Evolutionary conservation across 1,284 basidiomycete genomes (phyloP), one percentile per base, ranked within the genome.

Genomic region (Heterobasidion annosum): DNA sequence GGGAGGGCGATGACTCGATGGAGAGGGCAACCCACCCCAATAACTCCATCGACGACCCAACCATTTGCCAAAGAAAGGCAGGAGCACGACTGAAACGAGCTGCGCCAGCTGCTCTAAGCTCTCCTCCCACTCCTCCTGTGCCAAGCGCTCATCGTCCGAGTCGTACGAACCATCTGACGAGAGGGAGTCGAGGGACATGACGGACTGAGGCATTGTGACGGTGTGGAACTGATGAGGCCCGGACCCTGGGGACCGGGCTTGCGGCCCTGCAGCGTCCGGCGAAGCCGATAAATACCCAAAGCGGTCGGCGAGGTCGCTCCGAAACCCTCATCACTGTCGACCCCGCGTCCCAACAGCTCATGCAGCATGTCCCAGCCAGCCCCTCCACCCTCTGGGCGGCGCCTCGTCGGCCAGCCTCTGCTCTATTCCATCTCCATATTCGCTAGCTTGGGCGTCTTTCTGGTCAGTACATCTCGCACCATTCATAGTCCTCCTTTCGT

Each of bases 61-160:
- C 82, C 86, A 95, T 67, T 91, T 94, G 48, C 93, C 93, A 57
- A 93, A 68, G 72, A 86, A 88, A 2, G 93, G 93, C 55, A 96
- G 74, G 51, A 95, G 72, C 45, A 95, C 83, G 57, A 93, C 75
- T 45, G 88, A 81, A 54, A 92, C 68, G 33, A 96, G 79, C 62
- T 91, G 79, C 64, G 91, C 83, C 48, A 97, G 77, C 68, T 97
- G 91, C 59, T 82, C 73, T 53, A 96, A 64, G 64, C 86, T 90
- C 69, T 96, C 93, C 64, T 93, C 88, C 93, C 93, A 96, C 73
- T 97, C 93, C 63, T 88, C 78, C 68, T 93, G 88, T 8, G 90
- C 89, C 56, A 91, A 72, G 15, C 80, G 81, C 58, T 88, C 84
- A 59, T 84, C 86, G 59, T 91, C 88, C 7, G 74, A 76, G 66